These are phyloP conservation scores for Septoria petroselini DNA, from an alignment of 2,329 filamentous ascomycete genomes.

Conservation along the genomic window DNA sequence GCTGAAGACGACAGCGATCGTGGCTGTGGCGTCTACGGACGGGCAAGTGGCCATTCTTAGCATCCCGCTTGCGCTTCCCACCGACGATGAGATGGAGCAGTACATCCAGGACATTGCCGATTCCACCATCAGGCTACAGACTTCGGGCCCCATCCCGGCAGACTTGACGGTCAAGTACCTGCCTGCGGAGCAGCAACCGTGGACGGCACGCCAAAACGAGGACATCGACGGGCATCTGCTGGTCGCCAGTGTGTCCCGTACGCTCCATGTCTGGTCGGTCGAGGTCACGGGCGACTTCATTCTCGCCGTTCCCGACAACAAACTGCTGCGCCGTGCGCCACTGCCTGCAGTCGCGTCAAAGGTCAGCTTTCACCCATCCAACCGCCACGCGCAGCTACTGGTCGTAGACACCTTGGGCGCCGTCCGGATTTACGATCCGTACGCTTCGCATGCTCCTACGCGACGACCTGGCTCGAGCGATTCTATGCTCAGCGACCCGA, in stretches of 20 bases:
- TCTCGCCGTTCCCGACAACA: constrained; percentile 15
- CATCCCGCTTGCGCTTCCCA: constrained; percentile 53
- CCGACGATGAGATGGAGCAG: constrained; percentile 22
- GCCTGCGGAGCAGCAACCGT: constrained; percentile 10
- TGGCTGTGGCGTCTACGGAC: constrained; percentile 57
- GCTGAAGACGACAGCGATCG: constrained; percentile 43
- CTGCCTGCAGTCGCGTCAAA: constrained; percentile 21
- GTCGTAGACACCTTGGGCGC: constrained; percentile 54
- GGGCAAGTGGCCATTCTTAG: constrained; percentile 55
- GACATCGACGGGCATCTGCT: constrained; percentile 21
- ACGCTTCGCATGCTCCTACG: constrained; percentile 35
- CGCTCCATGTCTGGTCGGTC: constrained; percentile 28
- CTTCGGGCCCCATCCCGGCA: constrained; percentile 10
- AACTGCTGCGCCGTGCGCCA: constrained; percentile 15
- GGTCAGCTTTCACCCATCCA: constrained; percentile 31
- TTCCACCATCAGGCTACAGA: constrained; percentile 13
- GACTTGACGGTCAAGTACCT: constrained; percentile 24
- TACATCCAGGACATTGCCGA: constrained; percentile 19
- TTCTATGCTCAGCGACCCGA: constrained; percentile 17
- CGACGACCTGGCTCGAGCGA: constrained; percentile 30
- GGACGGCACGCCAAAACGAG: constrained; percentile 6
- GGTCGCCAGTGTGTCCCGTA: constrained; percentile 21
- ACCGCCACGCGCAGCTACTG: constrained; percentile 44
- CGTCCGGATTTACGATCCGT: constrained; percentile 57
- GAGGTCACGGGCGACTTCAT: constrained; percentile 26